phyloP scores from a whole-genome alignment of 2,329 filamentous ascomycete species.

The Tolypocladium album region DNA sequence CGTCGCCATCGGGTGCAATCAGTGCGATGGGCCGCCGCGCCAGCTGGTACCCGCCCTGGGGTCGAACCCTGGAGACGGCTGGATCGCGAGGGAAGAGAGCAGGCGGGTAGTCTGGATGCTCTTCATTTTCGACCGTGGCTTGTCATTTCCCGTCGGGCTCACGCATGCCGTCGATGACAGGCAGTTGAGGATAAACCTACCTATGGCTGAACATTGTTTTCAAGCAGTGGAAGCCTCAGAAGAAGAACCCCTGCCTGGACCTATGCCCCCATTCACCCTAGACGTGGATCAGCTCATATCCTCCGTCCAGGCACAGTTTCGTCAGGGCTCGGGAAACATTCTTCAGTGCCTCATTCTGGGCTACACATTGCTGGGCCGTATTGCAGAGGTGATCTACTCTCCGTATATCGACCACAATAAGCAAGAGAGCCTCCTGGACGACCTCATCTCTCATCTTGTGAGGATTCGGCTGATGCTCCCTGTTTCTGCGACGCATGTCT shows the following conservation, averaged over 20 bases:
- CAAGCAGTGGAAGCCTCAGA: slow-evolving; percentile 1
- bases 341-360: slow-evolving; percentile 11
- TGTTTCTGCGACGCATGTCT: slow-evolving; percentile 10
- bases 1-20: slow-evolving; percentile 9
- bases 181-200: slow-evolving; percentile 9
- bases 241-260: not conserved
- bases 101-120: slow-evolving; percentile 11
- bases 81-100: slow-evolving; percentile 11
- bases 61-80: not conserved
- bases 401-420: slow-evolving; percentile 5
- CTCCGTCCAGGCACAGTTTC: slow-evolving; percentile 4
- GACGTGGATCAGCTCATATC: slow-evolving; percentile 10
- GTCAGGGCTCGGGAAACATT: slow-evolving; percentile 3
- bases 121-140: slow-evolving; percentile 12
- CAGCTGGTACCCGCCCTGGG: slow-evolving; percentile 5
- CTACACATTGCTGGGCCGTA: slow-evolving; percentile 10
- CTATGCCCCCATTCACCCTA: slow-evolving; percentile 1
- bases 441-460: slow-evolving; percentile 6
- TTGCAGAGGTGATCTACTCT: slow-evolving; percentile 9
- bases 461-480: slow-evolving; percentile 12
- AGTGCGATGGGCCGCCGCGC: slow-evolving; percentile 2
- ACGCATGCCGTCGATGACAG: slow-evolving; percentile 14
- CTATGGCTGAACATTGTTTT: slow-evolving; percentile 11
- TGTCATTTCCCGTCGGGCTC: slow-evolving; percentile 13
- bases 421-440: slow-evolving; percentile 3